Evolutionary conservation across 768 basidiomycete genomes (phyloP).

Genomic region (Ramaria rubella): DNA sequence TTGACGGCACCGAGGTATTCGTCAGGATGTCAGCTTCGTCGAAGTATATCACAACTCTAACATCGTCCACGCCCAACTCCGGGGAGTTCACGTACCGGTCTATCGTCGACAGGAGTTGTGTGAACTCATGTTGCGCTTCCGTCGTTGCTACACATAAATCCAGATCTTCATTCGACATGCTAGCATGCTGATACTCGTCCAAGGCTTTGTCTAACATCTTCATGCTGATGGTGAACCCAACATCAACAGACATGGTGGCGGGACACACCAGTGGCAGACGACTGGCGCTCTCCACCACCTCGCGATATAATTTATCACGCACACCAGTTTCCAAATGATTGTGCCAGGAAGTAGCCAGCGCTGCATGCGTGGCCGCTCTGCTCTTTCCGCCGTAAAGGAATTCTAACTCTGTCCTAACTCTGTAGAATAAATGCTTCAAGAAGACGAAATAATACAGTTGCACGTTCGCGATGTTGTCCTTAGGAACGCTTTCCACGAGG

Average conservation of each 20-base stretch:
- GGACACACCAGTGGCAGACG: neutral
- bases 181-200: too few species aligned
- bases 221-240: too few species aligned
- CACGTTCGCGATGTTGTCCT: too few species aligned
- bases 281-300: neutral
- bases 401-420: neutral
- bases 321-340: neutral
- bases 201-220: too few species aligned
- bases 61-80: neutral
- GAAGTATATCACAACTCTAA: conserved; percentile 12
- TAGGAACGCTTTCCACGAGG: neutral
- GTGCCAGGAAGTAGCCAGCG: neutral
- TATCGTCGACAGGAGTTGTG: neutral
- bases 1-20: neutral
- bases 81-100: neutral
- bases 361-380: neutral
- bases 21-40: conserved; percentile 14
- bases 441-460: neutral
- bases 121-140: neutral
- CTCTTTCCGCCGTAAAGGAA: neutral
- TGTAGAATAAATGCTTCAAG: neutral
- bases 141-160: neutral
- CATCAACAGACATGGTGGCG: neutral
- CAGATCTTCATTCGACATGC: neutral
- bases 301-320: neutral